Base-by-base conservation (phyloP, 768 basidiomycete genomes). In the Gautieria morchelliformis region DNA sequence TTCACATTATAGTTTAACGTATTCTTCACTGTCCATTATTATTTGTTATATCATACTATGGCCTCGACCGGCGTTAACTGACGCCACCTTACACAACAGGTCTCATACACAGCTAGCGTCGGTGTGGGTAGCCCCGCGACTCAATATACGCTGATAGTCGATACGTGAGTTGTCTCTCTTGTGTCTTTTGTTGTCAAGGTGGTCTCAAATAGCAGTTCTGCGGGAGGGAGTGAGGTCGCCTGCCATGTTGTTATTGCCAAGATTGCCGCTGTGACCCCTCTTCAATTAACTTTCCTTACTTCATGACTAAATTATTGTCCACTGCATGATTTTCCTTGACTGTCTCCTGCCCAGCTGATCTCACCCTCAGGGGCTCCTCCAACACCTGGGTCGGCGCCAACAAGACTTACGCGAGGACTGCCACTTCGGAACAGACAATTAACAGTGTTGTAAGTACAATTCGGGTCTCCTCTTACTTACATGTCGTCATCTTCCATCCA, bases 401-500 rank as follows among this genome's bases (percentile, higher is more conserved):
- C 10, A 62, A 5, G 12, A 35, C 47, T 32, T 69, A 65, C 39
- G 51, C 58, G 42, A 61, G 44, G 22, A 68, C 67, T 10, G 50
- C 58, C 19, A 68, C 64, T 1, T 66, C 65, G 53, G 11, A 6
- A 3, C 19, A 48, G 35, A 57, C 56, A 14, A 9, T 12, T 9
- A 32, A 52, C 37, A 37, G 14, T 37, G 51, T 52, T 8, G 51
- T 52, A 39, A 2, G 51, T 35, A 30, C 51, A 22, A 9, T 52
- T 20, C 32, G 15, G 8, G 5, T n/a, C 17, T 44, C n/a, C 8
- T 33, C 8, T 17, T 8, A 44, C 12, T 3, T n/a, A 41, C 19
- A 5, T 22, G 5, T n/a, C n/a, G n/a, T n/a, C n/a, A n/a, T 44
- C n/a, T 17, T 22, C 20, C 20, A 78, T 81, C 24, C 82, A 10